A percentile compares a stretch with the other conserved stretches of the same genome.
These are phyloP conservation scores for Didymellaceae sp. DNA, from an alignment of 2,329 filamentous ascomycete genomes.

Conservation along the genomic window DNA sequence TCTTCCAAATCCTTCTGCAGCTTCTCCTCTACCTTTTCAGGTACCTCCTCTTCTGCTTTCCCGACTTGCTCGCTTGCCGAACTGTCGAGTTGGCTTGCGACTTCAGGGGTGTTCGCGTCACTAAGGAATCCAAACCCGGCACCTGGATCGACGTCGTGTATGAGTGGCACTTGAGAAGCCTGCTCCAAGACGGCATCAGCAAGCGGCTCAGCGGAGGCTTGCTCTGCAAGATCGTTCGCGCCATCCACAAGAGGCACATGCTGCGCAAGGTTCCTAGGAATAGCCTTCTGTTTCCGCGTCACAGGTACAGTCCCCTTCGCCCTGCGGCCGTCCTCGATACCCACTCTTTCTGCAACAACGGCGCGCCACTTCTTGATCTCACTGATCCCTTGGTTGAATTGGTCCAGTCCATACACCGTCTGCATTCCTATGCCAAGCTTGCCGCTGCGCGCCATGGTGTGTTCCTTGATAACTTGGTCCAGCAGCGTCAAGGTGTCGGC, in stretches of 20 bases:
- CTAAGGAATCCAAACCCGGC: slow-evolving; percentile 1
- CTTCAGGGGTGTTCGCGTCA: not conserved
- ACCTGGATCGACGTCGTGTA: not conserved
- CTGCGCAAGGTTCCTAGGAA: not conserved
- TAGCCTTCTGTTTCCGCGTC: not conserved
- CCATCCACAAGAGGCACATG: slow-evolving; percentile 14
- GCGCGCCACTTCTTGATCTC: slow-evolving; percentile 46
- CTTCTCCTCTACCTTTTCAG: not conserved
- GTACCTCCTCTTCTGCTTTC: not conserved
- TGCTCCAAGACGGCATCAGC: not conserved
- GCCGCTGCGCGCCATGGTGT: slow-evolving; percentile 30
- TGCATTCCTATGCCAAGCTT: slow-evolving; percentile 34
- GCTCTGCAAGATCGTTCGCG: not conserved
- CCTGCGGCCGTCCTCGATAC: slow-evolving; percentile 15
- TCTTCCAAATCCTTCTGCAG: not conserved
- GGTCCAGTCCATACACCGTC: slow-evolving; percentile 46
- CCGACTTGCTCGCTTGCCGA: not conserved
- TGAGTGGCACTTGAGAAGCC: not conserved
- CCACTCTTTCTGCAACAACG: slow-evolving; percentile 41
- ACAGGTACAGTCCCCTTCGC: slow-evolving; percentile 12
- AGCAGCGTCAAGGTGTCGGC: slow-evolving; percentile 53
- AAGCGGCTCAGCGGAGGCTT: not conserved
- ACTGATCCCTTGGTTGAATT: slow-evolving; percentile 36
- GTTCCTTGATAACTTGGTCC: slow-evolving; percentile 42
- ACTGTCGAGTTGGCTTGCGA: not conserved